Conservation (phyloP, 768 basidiomycete genomes). For the Strobilomyces dryophilus region DNA sequence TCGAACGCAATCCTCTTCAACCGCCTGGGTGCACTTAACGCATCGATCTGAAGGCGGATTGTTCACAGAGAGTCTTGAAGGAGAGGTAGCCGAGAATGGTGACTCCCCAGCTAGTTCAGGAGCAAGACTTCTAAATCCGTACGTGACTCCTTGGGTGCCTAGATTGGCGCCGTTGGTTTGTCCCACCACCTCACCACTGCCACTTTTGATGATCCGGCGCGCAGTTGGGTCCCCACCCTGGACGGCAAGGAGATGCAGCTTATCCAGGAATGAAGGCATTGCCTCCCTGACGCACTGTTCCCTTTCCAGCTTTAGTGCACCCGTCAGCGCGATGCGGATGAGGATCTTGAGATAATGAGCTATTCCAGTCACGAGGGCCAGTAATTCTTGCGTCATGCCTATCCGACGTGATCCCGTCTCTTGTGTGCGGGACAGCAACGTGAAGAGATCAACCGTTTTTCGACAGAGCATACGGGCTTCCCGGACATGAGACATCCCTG, state of each 20-base stretch:
- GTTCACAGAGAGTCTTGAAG: slow-evolving; percentile 51
- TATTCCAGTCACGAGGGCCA: slow-evolving; percentile 96
- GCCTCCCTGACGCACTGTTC: slow-evolving; percentile 81
- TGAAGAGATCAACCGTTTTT: slow-evolving; percentile 98
- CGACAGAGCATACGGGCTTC: slow-evolving; percentile 98
- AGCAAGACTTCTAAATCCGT: slow-evolving; percentile 89
- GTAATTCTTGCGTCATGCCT: slow-evolving; percentile 95
- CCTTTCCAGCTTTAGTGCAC: slow-evolving; percentile 90
- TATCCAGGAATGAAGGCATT: slow-evolving; percentile 86
- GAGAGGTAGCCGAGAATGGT: slow-evolving; percentile 49
- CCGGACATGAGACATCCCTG: slow-evolving; percentile 96
- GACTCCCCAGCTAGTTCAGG: slow-evolving; percentile 89
- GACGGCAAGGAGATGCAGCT: slow-evolving; percentile 86
- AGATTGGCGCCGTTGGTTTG: slow-evolving; percentile 45
- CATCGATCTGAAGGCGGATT: slow-evolving; percentile 89
- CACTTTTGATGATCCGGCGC: slow-evolving; percentile 69
- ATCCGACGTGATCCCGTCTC: slow-evolving; percentile 86
- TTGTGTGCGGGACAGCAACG: slow-evolving; percentile 91
- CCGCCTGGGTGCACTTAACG: slow-evolving; percentile 80
- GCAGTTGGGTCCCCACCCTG: slow-evolving; percentile 80
- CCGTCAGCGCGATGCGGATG: slow-evolving; percentile 95
- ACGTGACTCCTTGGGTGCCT: slow-evolving; percentile 85
- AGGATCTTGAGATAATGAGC: slow-evolving; percentile 99
- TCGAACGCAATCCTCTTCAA: slow-evolving; percentile 96
- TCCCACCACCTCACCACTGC: slow-evolving; percentile 57